Evolutionary conservation across 2,329 filamentous ascomycete species (phyloP).

Genomic region (Cephalotrichum gorgonifer): DNA sequence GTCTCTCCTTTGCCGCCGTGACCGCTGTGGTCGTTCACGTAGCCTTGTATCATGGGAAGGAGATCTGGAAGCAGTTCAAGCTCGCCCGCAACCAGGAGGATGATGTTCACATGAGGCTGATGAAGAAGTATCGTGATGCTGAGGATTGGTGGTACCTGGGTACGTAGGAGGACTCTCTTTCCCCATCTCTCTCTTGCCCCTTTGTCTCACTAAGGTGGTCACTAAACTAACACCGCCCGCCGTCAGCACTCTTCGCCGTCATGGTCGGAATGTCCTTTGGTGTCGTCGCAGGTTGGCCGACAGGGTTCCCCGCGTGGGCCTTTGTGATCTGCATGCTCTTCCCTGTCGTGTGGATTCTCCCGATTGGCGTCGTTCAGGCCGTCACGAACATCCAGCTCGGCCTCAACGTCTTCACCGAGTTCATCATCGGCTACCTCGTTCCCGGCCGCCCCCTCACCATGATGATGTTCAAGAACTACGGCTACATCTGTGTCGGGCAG

Average conservation of each 20-base stretch:
- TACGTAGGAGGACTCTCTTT: slow-evolving; percentile 27
- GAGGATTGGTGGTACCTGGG: slow-evolving; percentile 49
- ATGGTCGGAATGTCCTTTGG: slow-evolving; percentile 46
- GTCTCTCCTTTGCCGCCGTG: slow-evolving; percentile 57
- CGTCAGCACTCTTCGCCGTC: slow-evolving; percentile 35
- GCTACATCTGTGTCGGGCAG: slow-evolving; percentile 58
- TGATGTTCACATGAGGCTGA: slow-evolving; percentile 48
- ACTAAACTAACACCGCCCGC: not conserved
- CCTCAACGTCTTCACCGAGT: slow-evolving; percentile 63
- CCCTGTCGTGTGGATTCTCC: slow-evolving; percentile 47
- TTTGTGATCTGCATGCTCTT: slow-evolving; percentile 47
- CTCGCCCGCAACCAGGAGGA: slow-evolving; percentile 45
- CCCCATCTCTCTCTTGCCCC: not conserved
- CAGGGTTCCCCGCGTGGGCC: slow-evolving; percentile 47
- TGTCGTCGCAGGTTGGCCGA: slow-evolving; percentile 44
- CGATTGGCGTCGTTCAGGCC: slow-evolving; percentile 51
- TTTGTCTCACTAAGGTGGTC: not conserved
- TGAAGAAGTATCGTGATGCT: slow-evolving; percentile 51
- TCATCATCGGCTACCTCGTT: slow-evolving; percentile 63
- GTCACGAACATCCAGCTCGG: slow-evolving; percentile 54
- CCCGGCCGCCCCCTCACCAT: slow-evolving; percentile 60
- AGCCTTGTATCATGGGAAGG: slow-evolving; percentile 41
- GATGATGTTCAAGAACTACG: slow-evolving; percentile 72
- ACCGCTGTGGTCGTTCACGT: slow-evolving; percentile 50
- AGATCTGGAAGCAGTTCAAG: slow-evolving; percentile 44